A percentile compares a stretch with the other conserved stretches of the same genome.
Conservation (phyloP, 257 asterid species). For the Solanum stenotomum region DNA sequence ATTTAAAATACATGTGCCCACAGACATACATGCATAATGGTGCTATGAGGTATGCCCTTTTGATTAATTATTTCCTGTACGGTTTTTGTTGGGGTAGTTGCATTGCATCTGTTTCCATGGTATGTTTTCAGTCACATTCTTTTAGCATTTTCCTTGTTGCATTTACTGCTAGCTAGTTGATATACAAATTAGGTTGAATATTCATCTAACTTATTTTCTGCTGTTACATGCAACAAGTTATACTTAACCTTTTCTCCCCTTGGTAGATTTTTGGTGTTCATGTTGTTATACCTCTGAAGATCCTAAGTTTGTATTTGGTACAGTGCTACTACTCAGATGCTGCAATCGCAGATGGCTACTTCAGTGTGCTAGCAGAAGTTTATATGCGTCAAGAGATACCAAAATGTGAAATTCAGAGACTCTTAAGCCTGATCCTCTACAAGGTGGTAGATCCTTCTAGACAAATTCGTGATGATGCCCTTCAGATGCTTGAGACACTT, state of each 20-base stretch:
- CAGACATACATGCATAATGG: neutral
- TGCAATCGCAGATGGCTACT: conserved; percentile 98
- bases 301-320: conserved; percentile 6
- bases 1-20: neutral
- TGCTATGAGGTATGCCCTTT: neutral
- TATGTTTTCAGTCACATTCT: neutral
- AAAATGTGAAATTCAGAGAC: conserved; percentile 95
- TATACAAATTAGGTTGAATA: neutral
- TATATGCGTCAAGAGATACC: conserved; percentile 99
- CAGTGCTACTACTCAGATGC: conserved; percentile 99
- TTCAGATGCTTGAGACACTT: conserved; percentile 99
- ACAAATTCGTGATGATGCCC: conserved; percentile 99
- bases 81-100: neutral
- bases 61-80: neutral
- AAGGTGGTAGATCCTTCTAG: conserved; percentile 99
- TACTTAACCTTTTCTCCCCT: neutral
- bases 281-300: neutral
- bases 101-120: neutral
- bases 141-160: neutral
- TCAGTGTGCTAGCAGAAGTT: conserved; percentile 98
- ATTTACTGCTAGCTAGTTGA: neutral
- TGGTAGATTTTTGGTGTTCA: neutral
- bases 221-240: neutral
- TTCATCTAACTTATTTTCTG: neutral
- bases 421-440: conserved; percentile 90